Percentiles rank a stretch among this genome's conserved stretches.
These are phyloP conservation scores for Gonapodya sp. DNA, from an alignment of 192 early-diverging fungal species.

Conservation along the genomic window DNA sequence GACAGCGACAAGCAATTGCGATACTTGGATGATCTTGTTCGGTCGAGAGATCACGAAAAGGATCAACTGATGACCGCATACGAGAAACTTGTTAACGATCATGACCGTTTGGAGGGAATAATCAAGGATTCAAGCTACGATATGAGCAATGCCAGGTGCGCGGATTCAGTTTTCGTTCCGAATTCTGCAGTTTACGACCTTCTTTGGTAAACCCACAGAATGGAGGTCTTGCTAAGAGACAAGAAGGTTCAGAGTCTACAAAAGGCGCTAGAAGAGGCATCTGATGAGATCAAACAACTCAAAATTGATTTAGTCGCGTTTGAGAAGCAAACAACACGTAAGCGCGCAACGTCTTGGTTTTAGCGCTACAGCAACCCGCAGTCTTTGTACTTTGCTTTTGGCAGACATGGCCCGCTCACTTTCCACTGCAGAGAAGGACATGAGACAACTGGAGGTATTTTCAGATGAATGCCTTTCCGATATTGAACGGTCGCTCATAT, in stretches of 20 bases:
- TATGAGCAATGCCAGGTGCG: constrained; percentile 22
- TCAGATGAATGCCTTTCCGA: neutral
- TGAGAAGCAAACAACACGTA: constrained; percentile 35
- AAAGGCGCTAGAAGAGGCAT: constrained; percentile 23
- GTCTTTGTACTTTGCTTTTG: constrained; percentile 9
- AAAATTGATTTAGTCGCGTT: constrained; percentile 33
- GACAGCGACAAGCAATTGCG: constrained; percentile 35
- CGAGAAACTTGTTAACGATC: constrained; percentile 32
- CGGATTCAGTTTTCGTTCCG: constrained; percentile 9
- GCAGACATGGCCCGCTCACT: constrained; percentile 30
- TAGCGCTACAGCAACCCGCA: no score
- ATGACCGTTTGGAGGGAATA: constrained; percentile 25
- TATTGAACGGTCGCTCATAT: constrained; percentile 12
- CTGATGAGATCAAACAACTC: constrained; percentile 19
- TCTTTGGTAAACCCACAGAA: constrained; percentile 24
- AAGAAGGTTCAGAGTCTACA: constrained; percentile 34
- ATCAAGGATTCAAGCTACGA: constrained; percentile 20
- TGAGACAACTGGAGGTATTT: constrained; percentile 27
- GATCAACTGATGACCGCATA: constrained; percentile 34
- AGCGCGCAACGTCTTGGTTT: no score
- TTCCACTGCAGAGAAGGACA: constrained; percentile 25
- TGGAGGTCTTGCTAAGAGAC: constrained; percentile 42
- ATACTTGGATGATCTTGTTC: constrained; percentile 33
- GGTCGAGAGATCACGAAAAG: constrained; percentile 32
- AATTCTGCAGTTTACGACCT: neutral